Conservation (phyloP, 257 asterid species). For the Solanum tarapatanum region DNA sequence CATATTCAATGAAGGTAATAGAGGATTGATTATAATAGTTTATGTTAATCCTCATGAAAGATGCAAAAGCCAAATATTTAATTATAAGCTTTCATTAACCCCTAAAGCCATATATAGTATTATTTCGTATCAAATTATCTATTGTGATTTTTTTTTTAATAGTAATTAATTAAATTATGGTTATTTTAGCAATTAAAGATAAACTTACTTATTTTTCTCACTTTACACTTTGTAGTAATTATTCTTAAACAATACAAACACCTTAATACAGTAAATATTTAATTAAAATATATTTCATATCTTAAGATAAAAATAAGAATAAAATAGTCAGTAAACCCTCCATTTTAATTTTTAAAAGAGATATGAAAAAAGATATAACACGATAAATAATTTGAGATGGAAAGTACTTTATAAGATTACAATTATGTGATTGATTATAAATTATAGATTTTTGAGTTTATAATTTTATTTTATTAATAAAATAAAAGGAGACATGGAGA, state of each 20-base stretch:
- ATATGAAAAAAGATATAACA: too few species aligned
- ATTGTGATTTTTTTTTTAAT: neutral
- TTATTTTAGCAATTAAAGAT: neutral
- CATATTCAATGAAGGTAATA: neutral
- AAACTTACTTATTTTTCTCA: neutral
- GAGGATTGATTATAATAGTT: neutral
- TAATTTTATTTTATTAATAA: too few species aligned
- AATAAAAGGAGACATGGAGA: neutral
- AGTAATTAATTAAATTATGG: neutral
- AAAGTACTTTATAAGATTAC: neutral
- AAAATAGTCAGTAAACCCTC: rapidly evolving
- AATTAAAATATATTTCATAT: neutral
- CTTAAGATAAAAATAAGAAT: neutral
- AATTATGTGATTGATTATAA: neutral
- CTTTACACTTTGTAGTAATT: neutral
- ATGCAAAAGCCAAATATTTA: neutral
- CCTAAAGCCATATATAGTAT: neutral
- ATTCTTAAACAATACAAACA: neutral
- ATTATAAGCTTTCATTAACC: neutral
- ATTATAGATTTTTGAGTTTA: neutral
- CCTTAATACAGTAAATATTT: neutral
- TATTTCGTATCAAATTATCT: neutral
- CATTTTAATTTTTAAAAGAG: neutral
- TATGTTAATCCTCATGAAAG: neutral
- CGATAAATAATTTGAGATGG: neutral